Evolutionary conservation across 179 eudicot species (phyloP).

Genomic region (Beta lomatogona): DNA sequence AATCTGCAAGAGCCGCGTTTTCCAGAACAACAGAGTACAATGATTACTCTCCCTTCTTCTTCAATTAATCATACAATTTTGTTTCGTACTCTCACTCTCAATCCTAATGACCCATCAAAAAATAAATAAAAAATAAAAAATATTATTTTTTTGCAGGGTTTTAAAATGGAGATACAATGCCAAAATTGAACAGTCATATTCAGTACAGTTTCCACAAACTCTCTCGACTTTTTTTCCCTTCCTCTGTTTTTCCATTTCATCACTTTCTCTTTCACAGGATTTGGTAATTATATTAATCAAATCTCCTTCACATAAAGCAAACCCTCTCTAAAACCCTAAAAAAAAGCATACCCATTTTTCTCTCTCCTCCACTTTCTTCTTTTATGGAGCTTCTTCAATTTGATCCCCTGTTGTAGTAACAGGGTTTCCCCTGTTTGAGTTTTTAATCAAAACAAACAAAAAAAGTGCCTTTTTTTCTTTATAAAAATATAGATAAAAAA

Average conservation of each 20-base stretch:
- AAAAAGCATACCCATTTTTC: not conserved
- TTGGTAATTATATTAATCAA: conserved; percentile 7
- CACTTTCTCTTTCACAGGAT: conserved; percentile 34
- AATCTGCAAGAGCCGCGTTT: conserved; percentile 40
- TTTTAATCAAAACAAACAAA: conserved; percentile 6
- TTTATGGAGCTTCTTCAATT: no score
- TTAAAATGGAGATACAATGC: conserved; percentile 16
- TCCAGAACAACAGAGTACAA: conserved; percentile 39
- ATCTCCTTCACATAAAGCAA: not conserved
- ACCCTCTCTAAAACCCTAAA: conserved; percentile 22
- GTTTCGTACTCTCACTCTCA: conserved; percentile 36
- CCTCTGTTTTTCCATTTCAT: conserved; percentile 19
- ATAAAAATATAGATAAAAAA: no score
- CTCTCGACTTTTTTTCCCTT: conserved; percentile 33
- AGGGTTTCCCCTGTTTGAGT: not conserved
- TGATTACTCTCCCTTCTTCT: conserved; percentile 35
- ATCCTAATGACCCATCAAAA: conserved; percentile 19
- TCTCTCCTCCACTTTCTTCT: no score
- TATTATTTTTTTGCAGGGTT: not conserved
- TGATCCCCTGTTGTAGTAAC: conserved; percentile 6
- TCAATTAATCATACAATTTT: conserved; percentile 12
- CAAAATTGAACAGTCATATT: conserved; percentile 49
- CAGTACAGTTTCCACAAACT: conserved; percentile 50
- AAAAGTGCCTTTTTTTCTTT: not conserved
- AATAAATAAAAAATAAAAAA: not conserved